Evolutionary conservation across 108 stramenopile species (phyloP), one percentile per base, ranked within the genome.

Genomic region (Skeletonema tropicum): DNA sequence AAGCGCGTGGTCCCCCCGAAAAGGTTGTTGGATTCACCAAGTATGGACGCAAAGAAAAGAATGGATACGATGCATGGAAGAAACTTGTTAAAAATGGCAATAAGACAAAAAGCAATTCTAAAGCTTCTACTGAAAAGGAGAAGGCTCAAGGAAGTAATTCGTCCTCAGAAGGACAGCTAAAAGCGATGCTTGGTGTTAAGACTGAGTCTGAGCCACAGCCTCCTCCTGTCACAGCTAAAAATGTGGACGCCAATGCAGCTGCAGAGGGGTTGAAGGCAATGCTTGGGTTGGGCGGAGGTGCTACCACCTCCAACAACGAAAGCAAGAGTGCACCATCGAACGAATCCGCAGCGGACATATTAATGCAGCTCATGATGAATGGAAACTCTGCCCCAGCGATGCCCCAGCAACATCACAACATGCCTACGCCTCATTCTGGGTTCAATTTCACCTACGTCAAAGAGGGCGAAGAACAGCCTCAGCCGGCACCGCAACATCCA

Each of bases 381-480:
- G 74, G 29, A 55, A 52, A 23, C 41, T 64, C 55, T 2, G 26
- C 74, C 32, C 77, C 60, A 9, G 33, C 66, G 19, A 52, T 61
- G 57, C 72, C 64, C 25, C 31, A 23, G 15, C 74, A 64, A 9
- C 25, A 73, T n/a, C 42, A 45, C 5, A 3, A 45, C 5, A 3
- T 11, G 42, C 42, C 42, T 23, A 30, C 69, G 23, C 36, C 32
- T 58, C 67, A 57, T 29, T 74, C 90, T 12, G 73, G 76, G 0
- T 95, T 95, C 66, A 95, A 93, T 68, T 95, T 95, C 64, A 84
- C 90, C 0, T 95, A 95, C 80, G 83, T 87, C 17, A 86, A 87
- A 63, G 94, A 90, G 83, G 94, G 92, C 26, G 74, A 92, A 74
- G 85, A 79, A n/a, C 38, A 46, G 66, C 79, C 41, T 17, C 41